Conservation (phyloP, 2,329 filamentous ascomycete genomes). For the Botryotinia calthae region DNA sequence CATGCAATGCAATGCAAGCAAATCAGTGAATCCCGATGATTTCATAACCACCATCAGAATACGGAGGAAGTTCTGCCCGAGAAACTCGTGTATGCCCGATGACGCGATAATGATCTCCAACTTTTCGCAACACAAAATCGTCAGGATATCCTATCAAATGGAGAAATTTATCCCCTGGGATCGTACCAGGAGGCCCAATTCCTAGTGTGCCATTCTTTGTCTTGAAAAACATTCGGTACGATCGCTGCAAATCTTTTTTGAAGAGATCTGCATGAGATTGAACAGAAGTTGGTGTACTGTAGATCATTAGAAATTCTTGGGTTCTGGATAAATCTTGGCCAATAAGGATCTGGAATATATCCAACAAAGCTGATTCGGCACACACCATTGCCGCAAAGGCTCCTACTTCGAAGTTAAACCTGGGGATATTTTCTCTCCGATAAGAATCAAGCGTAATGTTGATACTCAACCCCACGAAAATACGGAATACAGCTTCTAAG, state of each 20-base stretch:
- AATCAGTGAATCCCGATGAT: neutral
- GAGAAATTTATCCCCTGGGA: neutral
- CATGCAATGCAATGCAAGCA: neutral
- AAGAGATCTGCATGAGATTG: too few relatives aligned
- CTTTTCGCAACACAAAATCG: accelerated
- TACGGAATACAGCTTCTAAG: neutral
- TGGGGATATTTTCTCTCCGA: accelerated
- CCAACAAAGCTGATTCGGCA: too few relatives aligned
- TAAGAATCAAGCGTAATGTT: neutral
- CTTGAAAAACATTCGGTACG: too few relatives aligned
- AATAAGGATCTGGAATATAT: too few relatives aligned
- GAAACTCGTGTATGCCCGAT: neutral
- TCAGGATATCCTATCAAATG: neutral
- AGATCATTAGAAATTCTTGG: too few relatives aligned
- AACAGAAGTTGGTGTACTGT: too few relatives aligned
- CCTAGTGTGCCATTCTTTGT: neutral
- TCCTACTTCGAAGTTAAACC: neutral
- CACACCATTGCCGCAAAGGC: too few relatives aligned
- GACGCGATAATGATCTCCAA: neutral
- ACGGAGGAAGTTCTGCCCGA: neutral
- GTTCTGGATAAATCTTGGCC: too few relatives aligned
- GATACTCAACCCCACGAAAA: accelerated
- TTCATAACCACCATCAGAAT: neutral
- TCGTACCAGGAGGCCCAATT: accelerated
- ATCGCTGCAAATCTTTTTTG: too few relatives aligned